Percentiles rank a stretch among this genome's conserved stretches.
phyloP scores from a whole-genome alignment of 495 filamentous ascomycete genomes.

The Massariosphaeria phaeospora region DNA sequence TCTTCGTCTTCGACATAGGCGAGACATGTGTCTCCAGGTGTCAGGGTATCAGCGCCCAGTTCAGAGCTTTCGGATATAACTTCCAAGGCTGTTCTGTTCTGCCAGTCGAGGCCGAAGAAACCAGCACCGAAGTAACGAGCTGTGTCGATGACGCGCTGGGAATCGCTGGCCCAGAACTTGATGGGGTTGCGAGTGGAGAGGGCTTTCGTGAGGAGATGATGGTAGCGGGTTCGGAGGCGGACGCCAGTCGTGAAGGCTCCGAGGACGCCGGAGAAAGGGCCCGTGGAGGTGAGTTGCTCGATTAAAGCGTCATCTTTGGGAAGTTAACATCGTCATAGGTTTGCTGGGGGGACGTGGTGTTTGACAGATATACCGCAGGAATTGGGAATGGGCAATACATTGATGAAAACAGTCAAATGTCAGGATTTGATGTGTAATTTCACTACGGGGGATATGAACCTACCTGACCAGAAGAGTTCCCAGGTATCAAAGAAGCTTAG shows the following conservation, averaged over 20 bases:
- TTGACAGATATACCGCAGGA: neutral
- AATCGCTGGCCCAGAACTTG: conserved; percentile 54
- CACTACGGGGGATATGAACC: conserved; percentile 6
- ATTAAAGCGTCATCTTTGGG: conserved; percentile 38
- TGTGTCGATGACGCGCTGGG: conserved; percentile 54
- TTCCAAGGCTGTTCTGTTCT: conserved; percentile 42
- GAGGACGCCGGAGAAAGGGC: conserved; percentile 54
- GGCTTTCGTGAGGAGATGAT: conserved; percentile 40
- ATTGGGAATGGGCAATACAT: too few relatives aligned
- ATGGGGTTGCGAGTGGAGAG: conserved; percentile 22
- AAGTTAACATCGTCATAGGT: neutral
- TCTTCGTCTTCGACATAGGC: conserved; percentile 47
- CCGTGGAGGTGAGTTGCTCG: conserved; percentile 55
- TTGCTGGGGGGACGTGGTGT: neutral
- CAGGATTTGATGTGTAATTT: too few relatives aligned
- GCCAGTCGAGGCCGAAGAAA: conserved; percentile 53
- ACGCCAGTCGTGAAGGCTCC: conserved; percentile 55
- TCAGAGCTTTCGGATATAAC: conserved; percentile 51
- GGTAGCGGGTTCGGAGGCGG: conserved; percentile 52
- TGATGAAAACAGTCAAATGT: too few relatives aligned
- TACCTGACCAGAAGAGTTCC: conserved; percentile 50
- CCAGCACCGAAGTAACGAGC: conserved; percentile 54
- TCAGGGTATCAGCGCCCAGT: conserved; percentile 53
- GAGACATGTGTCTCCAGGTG: conserved; percentile 54
- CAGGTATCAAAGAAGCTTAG: conserved; percentile 54